These are phyloP conservation scores for Aspergillus haitiensis DNA, from an alignment of 495 filamentous ascomycete species.

Conservation along the genomic window DNA sequence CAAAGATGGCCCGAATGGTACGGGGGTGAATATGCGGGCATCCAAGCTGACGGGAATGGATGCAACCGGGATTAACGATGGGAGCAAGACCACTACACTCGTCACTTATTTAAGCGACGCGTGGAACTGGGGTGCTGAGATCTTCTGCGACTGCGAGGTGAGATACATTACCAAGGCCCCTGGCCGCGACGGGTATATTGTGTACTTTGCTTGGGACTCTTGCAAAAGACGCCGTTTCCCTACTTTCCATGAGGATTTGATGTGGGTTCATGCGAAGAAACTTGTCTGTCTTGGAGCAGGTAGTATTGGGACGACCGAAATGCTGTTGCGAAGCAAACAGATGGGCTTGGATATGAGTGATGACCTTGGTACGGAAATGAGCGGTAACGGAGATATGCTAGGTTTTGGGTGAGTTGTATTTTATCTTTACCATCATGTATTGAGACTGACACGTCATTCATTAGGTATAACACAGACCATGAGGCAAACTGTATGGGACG, in stretches of 20 bases:
- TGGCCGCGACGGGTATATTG: background rate
- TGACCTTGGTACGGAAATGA: conserved; percentile 5
- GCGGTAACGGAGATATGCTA: conserved; percentile 9
- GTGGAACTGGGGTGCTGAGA: conserved; percentile 10
- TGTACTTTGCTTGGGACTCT: conserved; percentile 3
- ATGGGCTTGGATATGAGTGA: conserved; percentile 11
- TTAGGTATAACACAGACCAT: conserved; percentile 1
- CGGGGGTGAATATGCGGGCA: conserved; percentile 4
- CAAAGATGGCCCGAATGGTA: conserved; percentile 1
- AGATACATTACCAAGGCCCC: conserved; percentile 3
- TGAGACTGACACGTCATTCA: background rate
- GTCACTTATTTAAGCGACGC: conserved; percentile 4
- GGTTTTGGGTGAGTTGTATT: conserved; percentile 2
- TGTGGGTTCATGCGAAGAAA: conserved; percentile 11
- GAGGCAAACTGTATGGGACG: conserved; percentile 7
- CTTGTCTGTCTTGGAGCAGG: conserved; percentile 6
- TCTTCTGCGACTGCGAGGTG: conserved; percentile 11
- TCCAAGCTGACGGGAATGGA: conserved; percentile 7
- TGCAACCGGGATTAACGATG: conserved; percentile 6
- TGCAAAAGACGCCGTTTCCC: background rate
- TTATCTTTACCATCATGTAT: background rate
- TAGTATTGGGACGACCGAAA: conserved; percentile 4
- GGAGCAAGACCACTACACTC: conserved; percentile 5
- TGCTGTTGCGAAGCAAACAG: conserved; percentile 6
- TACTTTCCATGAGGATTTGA: conserved; percentile 4